Base-by-base conservation (phyloP, 164 flowering plant genomes). In the Vitis amurensis region DNA sequence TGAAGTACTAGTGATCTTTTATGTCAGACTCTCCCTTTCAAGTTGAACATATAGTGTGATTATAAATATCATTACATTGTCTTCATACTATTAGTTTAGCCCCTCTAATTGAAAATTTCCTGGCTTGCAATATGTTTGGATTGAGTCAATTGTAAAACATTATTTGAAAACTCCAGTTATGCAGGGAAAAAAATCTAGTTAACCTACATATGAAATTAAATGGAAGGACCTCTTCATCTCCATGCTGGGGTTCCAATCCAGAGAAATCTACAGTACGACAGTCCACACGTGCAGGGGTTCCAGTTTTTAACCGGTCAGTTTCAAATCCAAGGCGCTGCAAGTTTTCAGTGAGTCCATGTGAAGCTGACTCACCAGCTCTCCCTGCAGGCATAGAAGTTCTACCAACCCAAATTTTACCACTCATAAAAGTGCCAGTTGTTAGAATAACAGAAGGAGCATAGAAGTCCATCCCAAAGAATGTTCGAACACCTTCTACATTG, bases 401-500 rank as follows among this genome's bases (percentile, higher is more conserved):
- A 61, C 99, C 99, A 74, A 95, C 92, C 99, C 99, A 95, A 66
- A 95, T 92, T 81, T 91, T 95, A 59, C 99, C 98, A 78, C 98
- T 93, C 99, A 95, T 95, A 78, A 95, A 95, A 58, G 99, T 95
- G 47, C 99, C 99, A 63, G 99, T 95, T 9, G 99, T 95, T 68
- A 95, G 93, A 76, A 95, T 78, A 74, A 95, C 90, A 56, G 98
- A 88, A 71, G 97, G 81, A 47, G 98, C 97, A 85, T 80, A 89
- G 69, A 95, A 95, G 56, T 81, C 83, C 93, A 95, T 89, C 63
- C 98, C 99, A 72, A 95, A 95, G 77, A 90, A 95, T 30, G 99
- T 95, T 30, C 80, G 69, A 63, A 95, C 98, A 55, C 99, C 99
- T 87, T 95, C 96, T 51, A 95, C 85, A 64, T 82, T 84, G 71